Evolutionary conservation across 306 rosid genomes (phyloP).

Genomic region (Citrullus colocynthis): DNA sequence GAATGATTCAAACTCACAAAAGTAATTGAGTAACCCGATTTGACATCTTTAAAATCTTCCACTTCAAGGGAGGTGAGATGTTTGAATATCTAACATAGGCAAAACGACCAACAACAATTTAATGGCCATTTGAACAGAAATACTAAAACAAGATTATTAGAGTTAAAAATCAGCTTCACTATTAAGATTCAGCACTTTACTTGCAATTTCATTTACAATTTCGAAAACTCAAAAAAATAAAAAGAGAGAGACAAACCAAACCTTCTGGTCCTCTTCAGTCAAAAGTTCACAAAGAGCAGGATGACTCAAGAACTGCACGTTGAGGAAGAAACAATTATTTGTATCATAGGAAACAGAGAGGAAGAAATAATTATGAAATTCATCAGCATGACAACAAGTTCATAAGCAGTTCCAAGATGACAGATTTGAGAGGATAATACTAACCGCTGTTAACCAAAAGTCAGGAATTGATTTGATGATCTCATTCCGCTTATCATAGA

Average conservation of each 20-base stretch:
- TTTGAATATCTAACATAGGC: constrained; percentile 58
- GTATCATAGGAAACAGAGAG: background rate
- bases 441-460: constrained; percentile 86
- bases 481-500: constrained; percentile 67
- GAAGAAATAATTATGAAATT: background rate
- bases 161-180: background rate
- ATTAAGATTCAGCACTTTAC: background rate
- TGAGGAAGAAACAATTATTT: background rate
- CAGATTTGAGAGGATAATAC: constrained; percentile 15
- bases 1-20: constrained; percentile 44
- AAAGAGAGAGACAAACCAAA: constrained; percentile 5
- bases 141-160: background rate
- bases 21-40: constrained; percentile 71
- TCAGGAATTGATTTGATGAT: constrained; percentile 73
- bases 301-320: constrained; percentile 61
- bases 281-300: constrained; percentile 65
- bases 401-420: background rate
- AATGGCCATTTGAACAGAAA: background rate
- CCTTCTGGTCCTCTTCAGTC: constrained; percentile 85
- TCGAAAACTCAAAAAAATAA: background rate
- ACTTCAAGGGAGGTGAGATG: constrained; percentile 74
- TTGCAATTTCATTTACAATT: background rate
- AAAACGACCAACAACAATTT: background rate
- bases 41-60: constrained; percentile 77
- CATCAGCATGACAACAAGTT: background rate